These are phyloP conservation scores for Chiua virens DNA, from an alignment of 768 basidiomycete genomes.

Conservation along the genomic window DNA sequence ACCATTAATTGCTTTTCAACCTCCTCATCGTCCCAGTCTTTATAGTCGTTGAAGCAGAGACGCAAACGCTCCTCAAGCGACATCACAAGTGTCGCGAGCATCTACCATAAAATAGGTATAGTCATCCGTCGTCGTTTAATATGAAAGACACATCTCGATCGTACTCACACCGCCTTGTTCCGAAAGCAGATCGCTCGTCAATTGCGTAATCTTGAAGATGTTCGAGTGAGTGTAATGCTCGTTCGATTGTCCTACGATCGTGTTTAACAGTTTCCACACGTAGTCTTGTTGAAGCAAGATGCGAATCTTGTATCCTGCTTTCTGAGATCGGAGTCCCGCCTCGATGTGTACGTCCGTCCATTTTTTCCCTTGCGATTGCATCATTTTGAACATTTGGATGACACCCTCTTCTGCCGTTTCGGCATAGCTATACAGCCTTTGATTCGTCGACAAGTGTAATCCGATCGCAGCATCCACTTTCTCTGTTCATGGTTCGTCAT, in stretches of 20 bases:
- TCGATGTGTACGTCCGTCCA: neutral
- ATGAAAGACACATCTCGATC: too few species aligned
- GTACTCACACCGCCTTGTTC: neutral
- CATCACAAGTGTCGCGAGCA: too few species aligned
- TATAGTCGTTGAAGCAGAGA: too few species aligned
- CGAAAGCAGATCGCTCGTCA: neutral
- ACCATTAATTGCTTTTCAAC: too few species aligned
- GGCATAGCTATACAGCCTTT: neutral
- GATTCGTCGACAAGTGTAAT: neutral
- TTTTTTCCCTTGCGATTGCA: neutral
- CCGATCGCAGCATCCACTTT: neutral
- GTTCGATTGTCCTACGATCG: neutral
- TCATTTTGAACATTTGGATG: neutral
- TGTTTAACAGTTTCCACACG: neutral
- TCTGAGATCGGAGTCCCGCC: neutral
- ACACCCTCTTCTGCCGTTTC: neutral
- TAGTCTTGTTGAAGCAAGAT: neutral
- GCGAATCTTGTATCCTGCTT: neutral
- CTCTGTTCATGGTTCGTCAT: too few species aligned
- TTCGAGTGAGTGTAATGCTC: neutral
- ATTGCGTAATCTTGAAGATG: neutral
- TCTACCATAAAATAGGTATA: too few species aligned
- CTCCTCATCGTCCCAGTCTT: too few species aligned
- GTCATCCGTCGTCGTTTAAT: too few species aligned
- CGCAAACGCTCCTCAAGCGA: too few species aligned